Conservation (phyloP, 164 flowering plant species). For the Paratinospora sagittata region DNA sequence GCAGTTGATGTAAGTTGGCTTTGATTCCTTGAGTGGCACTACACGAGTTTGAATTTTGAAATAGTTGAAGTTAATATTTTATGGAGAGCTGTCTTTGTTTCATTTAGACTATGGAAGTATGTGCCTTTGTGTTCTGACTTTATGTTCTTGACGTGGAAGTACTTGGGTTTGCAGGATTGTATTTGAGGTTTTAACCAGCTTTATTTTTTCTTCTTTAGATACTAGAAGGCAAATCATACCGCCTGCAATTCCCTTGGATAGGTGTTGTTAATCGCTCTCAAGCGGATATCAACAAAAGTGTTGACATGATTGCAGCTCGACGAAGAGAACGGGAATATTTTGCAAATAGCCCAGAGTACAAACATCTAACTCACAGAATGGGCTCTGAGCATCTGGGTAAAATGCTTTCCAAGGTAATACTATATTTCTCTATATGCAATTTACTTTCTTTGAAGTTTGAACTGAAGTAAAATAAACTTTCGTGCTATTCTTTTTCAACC, state of each 20-base stretch:
- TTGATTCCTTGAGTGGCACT: not conserved
- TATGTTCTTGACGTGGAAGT: not conserved
- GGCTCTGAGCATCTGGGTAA: conserved; percentile 86
- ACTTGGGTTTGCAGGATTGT: not conserved
- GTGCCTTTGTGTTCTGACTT: too few relatives aligned
- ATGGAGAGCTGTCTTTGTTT: too few relatives aligned
- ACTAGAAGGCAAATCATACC: conserved; percentile 63
- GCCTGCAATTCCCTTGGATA: conserved; percentile 74
- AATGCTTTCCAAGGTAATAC: conserved; percentile 69
- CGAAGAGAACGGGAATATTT: conserved; percentile 74
- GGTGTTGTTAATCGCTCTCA: conserved; percentile 86
- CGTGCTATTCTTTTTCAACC: not conserved
- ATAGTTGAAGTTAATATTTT: too few relatives aligned
- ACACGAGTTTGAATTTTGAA: too few relatives aligned
- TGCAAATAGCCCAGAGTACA: conserved; percentile 59
- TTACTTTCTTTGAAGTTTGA: not conserved
- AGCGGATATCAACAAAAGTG: conserved; percentile 80
- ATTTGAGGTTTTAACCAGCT: conserved; percentile 5
- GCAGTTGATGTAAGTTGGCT: conserved; percentile 77
- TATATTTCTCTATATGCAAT: not conserved
- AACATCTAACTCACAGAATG: conserved; percentile 69
- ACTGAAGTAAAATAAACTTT: not conserved
- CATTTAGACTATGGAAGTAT: too few relatives aligned
- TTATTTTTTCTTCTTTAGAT: conserved; percentile 36
- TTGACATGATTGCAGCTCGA: conserved; percentile 89